Evolutionary conservation across 1,284 basidiomycete genomes (phyloP).

Genomic region (Polyporus tsugae): DNA sequence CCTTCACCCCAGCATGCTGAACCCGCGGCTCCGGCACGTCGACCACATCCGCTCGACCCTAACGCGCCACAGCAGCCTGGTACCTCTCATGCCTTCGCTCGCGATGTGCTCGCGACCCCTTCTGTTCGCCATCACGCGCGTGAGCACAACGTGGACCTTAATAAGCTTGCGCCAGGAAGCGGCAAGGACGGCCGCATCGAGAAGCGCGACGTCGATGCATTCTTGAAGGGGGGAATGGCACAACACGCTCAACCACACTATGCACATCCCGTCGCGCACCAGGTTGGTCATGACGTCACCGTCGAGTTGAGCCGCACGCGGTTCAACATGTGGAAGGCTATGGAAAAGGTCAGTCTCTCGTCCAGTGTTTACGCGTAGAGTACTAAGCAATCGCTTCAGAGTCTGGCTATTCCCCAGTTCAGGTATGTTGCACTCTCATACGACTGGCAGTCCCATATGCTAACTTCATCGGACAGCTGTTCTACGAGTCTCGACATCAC

Average conservation of each 20-base stretch:
- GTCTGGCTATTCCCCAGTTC: constrained; percentile 69
- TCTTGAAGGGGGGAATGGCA: constrained; percentile 44
- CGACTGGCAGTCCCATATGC: background rate
- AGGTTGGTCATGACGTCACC: constrained; percentile 52
- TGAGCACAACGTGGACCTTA: constrained; percentile 70
- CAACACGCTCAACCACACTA: constrained; percentile 3
- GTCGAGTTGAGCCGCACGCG: constrained; percentile 83
- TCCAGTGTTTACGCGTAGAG: background rate
- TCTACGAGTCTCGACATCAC: constrained; percentile 88
- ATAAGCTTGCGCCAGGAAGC: constrained; percentile 68
- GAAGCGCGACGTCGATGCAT: constrained; percentile 77
- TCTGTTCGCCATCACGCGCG: constrained; percentile 83
- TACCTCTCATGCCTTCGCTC: constrained; percentile 31
- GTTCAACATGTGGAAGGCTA: constrained; percentile 88
- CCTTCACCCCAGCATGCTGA: background rate
- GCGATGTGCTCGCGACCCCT: constrained; percentile 72
- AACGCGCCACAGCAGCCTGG: constrained; percentile 44
- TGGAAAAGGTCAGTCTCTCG: constrained; percentile 67
- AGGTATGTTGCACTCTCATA: constrained; percentile 37
- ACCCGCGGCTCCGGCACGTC: constrained; percentile 33
- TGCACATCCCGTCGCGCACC: constrained; percentile 24
- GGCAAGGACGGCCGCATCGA: constrained; percentile 82
- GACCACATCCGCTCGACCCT: constrained; percentile 76
- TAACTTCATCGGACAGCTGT: constrained; percentile 54
- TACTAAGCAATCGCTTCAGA: constrained; percentile 49